A percentile compares a stretch with the other conserved stretches of the same genome.
Conservation (phyloP, 352 stramenopile species). For the Globisporangium paddicum region DNA sequence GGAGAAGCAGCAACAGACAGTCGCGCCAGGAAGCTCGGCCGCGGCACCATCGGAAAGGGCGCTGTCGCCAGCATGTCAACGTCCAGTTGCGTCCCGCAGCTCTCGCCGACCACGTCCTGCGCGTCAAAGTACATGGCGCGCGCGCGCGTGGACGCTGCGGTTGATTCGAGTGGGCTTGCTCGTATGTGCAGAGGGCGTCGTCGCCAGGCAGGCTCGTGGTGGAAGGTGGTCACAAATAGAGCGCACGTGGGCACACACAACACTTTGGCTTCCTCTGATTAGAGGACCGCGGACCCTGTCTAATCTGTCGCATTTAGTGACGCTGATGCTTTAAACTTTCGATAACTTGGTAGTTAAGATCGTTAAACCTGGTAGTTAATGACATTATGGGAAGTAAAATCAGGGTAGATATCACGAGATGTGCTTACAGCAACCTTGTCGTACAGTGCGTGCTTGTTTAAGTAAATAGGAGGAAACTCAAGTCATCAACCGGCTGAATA, state of each 20-base stretch:
- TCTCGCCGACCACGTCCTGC: conserved; percentile 29
- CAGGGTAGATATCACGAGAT: neutral
- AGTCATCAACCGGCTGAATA: no score
- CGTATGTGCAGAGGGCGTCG: neutral
- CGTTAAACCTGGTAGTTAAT: no score
- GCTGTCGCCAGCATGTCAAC: conserved; percentile 7
- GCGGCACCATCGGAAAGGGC: neutral
- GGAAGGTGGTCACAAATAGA: conserved; percentile 4
- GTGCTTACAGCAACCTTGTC: neutral
- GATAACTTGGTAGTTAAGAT: no score
- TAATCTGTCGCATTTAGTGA: neutral
- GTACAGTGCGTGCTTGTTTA: neutral
- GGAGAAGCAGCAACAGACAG: neutral
- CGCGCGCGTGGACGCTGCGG: no score
- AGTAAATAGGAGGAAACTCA: neutral
- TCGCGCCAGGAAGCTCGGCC: neutral
- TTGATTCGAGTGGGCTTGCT: no score
- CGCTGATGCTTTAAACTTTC: neutral
- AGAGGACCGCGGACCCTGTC: neutral
- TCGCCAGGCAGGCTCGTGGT: neutral
- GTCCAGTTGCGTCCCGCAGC: conserved; percentile 23
- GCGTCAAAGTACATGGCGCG: conserved; percentile 27
- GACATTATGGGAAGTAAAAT: no score
- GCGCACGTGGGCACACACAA: neutral
- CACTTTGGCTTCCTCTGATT: conserved; percentile 2